phyloP scores from a whole-genome alignment of 1,284 basidiomycete genomes.

The Ganoderma resinaceum region DNA sequence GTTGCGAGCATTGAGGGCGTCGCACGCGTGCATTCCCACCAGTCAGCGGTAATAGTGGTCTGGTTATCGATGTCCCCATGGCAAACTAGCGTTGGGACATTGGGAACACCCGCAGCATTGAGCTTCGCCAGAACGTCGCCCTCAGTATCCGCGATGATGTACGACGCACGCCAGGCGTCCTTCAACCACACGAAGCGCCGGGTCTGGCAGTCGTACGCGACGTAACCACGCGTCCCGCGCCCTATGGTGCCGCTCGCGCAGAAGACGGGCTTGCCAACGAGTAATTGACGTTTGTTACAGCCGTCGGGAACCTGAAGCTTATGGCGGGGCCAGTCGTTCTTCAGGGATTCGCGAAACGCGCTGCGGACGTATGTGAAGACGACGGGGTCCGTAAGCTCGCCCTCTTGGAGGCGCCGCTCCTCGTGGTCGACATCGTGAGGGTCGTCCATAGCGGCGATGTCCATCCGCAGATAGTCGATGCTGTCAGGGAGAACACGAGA shows the following conservation, averaged over 20 bases:
- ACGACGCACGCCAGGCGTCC: constrained; percentile 15
- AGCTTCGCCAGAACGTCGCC: constrained; percentile 9
- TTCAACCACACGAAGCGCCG: constrained; percentile 18
- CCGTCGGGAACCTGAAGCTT: neutral
- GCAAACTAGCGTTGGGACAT: neutral
- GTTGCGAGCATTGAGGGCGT: neutral
- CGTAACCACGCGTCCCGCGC: constrained; percentile 17
- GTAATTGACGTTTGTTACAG: neutral
- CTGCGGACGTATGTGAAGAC: neutral
- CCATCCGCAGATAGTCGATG: constrained; percentile 8
- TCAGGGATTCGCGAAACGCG: neutral
- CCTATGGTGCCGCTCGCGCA: neutral
- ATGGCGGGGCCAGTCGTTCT: constrained; percentile 1
- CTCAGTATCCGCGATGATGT: constrained; percentile 5
- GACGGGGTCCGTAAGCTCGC: neutral
- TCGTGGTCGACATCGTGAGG: neutral
- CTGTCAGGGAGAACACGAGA: neutral
- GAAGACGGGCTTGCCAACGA: constrained; percentile 11
- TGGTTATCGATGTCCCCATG: neutral
- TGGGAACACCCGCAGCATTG: neutral
- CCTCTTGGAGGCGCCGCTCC: neutral
- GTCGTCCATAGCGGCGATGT: neutral
- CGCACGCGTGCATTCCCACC: neutral
- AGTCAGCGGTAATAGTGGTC: neutral
- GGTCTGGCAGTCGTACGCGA: neutral